These are phyloP conservation scores for Tolypocladium cylindrosporum DNA, from an alignment of 2,329 filamentous ascomycete genomes.

Conservation along the genomic window DNA sequence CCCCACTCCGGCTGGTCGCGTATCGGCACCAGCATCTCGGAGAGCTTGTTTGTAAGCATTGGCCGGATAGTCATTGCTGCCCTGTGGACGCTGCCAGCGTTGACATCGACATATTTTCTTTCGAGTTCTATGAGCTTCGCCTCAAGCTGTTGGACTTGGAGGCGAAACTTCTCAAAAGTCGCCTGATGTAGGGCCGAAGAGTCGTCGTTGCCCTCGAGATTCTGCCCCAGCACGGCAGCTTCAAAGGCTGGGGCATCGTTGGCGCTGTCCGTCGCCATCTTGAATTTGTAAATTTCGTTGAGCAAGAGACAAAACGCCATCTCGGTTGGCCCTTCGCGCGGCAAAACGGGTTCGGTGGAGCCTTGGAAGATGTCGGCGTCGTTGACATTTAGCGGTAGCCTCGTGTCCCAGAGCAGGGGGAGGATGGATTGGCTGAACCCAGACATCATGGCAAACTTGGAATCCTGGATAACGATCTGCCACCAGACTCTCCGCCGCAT, in stretches of 20 bases:
- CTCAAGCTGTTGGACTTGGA: conserved; percentile 31
- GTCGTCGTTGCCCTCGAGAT: conserved; percentile 19
- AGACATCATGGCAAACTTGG: conserved; percentile 46
- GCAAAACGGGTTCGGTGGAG: conserved; percentile 38
- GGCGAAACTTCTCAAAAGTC: conserved; percentile 29
- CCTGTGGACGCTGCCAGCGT: conserved; percentile 41
- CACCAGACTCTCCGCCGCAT: conserved; percentile 61
- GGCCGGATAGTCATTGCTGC: conserved; percentile 37
- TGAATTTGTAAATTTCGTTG: conserved; percentile 39
- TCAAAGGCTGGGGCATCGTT: conserved; percentile 37
- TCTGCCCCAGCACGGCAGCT: conserved; percentile 35
- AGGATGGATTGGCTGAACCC: conserved; percentile 44
- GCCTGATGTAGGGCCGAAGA: conserved; percentile 4
- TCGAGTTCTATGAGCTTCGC: conserved; percentile 33
- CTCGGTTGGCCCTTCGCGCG: conserved; percentile 47
- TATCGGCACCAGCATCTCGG: conserved; percentile 35
- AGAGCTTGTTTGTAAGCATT: conserved; percentile 39
- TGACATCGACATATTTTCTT: conserved; percentile 38
- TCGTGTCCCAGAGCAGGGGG: conserved; percentile 45
- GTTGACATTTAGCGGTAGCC: conserved; percentile 46
- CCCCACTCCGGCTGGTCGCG: conserved; percentile 37
- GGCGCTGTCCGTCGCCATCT: conserved; percentile 31
- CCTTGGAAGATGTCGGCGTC: conserved; percentile 47
- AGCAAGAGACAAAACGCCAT: conserved; percentile 47
- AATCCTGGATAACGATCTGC: conserved; percentile 50